Base-by-base conservation (phyloP, 345 rosid genomes). In the Bruguiera gymnorhiza region DNA sequence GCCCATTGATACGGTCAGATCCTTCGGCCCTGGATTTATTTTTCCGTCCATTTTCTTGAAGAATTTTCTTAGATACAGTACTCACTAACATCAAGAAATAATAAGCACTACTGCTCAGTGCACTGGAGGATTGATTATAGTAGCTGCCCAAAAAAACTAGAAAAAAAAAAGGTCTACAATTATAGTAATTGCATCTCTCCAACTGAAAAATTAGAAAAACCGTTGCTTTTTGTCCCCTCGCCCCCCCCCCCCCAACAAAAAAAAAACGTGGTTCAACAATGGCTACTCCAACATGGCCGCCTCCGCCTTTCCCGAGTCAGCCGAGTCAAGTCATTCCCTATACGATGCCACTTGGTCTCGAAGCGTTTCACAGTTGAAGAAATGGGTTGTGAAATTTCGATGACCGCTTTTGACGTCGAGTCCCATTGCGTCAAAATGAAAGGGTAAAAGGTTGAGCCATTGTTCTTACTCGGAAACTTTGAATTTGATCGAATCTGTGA, bases 401-500 rank as follows among this genome's bases (percentile, higher is more conserved):
- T 2, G 82, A 80, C 31, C 75, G 73, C 65, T 87, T 87, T 91
- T 43, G 89, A 89, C 72, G 15, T 91, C 27, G 78, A 74, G 50
- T 83, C 87, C 8, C 78, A 83, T 74, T 81, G 89, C 72, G 76
- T 88, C 71, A 62, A 67, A 50, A 24, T 89, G 64, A 58, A 71
- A 16, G 55, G 48, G 10, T 34, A 32, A 34, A 78, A 78, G 73
- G 86, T 82, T 60, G 87, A 84, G 67, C 68, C 77, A 73, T 80
- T 91, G 77, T 70, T 89, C 63, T 74, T 88, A 52, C 98, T 97
- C 27, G 80, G 76, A 91, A 81, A 72, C 71, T 91, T n/a, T 88
- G 86, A 80, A 93, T 31, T 67, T 93, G 69, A 87, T 89, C 56
- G 98, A 91, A 81, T 85, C 97, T 56, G 78, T 91, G n/a, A 80